Evolutionary conservation across 805 yeast genomes (phyloP).

Genomic region (Monosporozyma aquatica): DNA sequence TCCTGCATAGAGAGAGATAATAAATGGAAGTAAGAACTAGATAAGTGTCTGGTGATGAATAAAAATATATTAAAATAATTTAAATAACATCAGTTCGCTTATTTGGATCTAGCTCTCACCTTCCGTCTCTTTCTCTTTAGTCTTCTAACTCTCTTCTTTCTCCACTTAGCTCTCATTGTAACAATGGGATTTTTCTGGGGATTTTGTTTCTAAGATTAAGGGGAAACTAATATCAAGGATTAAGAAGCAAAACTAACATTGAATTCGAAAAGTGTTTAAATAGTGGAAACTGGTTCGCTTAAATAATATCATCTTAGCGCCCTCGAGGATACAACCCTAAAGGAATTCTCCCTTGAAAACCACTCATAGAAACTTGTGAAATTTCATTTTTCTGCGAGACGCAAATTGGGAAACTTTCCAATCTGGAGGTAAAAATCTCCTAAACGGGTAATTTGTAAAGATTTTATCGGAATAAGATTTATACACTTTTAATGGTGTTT

Average conservation of each 20-base stretch:
- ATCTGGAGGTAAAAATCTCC: background rate
- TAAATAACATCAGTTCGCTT: conserved; percentile 39
- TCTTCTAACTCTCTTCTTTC: conserved; percentile 99
- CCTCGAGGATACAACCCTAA: background rate
- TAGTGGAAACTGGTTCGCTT: background rate
- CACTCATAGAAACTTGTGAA: too few relatives aligned
- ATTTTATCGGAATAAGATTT: background rate
- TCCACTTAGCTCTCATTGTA: conserved; percentile 94
- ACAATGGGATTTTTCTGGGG: conserved; percentile 4
- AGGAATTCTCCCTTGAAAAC: too few relatives aligned
- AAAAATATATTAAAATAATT: background rate
- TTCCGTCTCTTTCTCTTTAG: conserved; percentile 99
- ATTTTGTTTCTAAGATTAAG: background rate
- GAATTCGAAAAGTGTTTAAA: background rate
- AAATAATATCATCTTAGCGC: background rate
- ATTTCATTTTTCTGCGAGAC: too few relatives aligned
- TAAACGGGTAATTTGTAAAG: background rate
- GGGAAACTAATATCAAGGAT: too few relatives aligned
- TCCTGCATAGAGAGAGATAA: conserved; percentile 2
- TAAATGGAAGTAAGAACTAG: conserved; percentile 8
- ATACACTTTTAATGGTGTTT: background rate
- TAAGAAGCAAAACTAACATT: too few relatives aligned
- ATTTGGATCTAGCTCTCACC: conserved; percentile 99
- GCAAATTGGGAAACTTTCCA: too few relatives aligned
- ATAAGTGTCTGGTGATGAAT: conserved; percentile 2